Evolutionary conservation across 2,329 filamentous ascomycete genomes (phyloP), one percentile per base, ranked within the genome.

Genomic region (Chrysosporium queenslandicum): DNA sequence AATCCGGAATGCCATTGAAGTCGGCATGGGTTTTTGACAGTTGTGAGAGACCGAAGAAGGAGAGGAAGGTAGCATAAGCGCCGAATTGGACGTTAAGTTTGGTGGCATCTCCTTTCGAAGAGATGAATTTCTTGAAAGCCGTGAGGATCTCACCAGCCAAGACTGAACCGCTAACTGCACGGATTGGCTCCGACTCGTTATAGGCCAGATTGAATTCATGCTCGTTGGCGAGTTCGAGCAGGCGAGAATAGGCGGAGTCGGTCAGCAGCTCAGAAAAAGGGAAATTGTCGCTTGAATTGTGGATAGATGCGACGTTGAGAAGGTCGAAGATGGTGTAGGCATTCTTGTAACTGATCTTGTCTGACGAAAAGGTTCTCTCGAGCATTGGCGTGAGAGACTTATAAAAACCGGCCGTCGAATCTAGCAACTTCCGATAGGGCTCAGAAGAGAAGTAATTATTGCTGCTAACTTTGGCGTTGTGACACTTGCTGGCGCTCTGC

Each of bases 161-260:
- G 50, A 81, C 78, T 1, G 82, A 80, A 34, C 81, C 79, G 46
- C 77, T 74, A 6, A 74, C 74, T 14, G 73, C 71, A 21, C 72
- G 71, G 50, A 72, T 66, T n/a, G 66, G 59, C 37, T 73, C 70
- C 2, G 69, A 67, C 60, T 73, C 69, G 71, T 94, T 91, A 78
- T 85, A 94, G 50, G 87, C 87, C 12, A 92, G 80, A 62, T 83
- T 84, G 74, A 79, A 94, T 68, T 96, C 86, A 67, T 92, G 86
- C 54, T 74, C 72, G 65, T 90, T 82, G 59, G 90, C 89, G 29
- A 92, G 80, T n/a, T 78, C 77, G 60, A 78, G 77, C 53, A 92
- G 78, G 64, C 85, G 79, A 60, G 72, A 65, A 52, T 87, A 73
- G 23, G 77, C 77, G 1, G 74, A 71, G 34, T 72, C 60, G 43